Percentiles rank a stretch among this genome's conserved stretches.
Conservation (phyloP, 2,329 filamentous ascomycete species). For the Cladophialophora carrionii region DNA sequence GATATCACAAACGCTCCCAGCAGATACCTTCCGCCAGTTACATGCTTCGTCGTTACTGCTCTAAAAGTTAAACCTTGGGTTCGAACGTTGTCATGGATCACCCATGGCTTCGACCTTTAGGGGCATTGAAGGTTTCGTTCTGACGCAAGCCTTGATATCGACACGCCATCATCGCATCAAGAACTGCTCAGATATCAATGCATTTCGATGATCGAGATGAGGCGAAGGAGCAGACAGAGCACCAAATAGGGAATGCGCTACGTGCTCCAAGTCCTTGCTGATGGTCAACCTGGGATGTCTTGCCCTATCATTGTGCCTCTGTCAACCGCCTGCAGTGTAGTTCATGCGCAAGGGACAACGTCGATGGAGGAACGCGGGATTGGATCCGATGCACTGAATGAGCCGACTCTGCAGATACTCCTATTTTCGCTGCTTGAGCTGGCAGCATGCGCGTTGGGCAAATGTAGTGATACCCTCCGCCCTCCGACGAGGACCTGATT, state of each 20-base stretch:
- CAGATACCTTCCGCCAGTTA: conserved; percentile 9
- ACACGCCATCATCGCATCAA: background rate
- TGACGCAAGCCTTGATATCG: background rate
- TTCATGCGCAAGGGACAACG: background rate
- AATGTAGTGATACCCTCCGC: too few relatives aligned
- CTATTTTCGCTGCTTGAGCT: background rate
- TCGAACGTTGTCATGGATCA: background rate
- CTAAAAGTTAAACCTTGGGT: too few relatives aligned
- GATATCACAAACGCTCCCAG: conserved; percentile 9
- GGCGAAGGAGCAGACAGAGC: background rate
- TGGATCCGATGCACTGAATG: background rate
- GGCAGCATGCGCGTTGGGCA: background rate
- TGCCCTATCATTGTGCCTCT: background rate
- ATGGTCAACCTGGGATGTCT: background rate
- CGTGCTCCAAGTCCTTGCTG: background rate
- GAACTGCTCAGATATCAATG: background rate
- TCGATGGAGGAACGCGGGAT: background rate
- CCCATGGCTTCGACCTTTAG: background rate
- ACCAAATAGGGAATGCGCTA: background rate
- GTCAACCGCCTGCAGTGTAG: background rate
- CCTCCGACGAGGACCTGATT: background rate
- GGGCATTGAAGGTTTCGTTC: background rate
- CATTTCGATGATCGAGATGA: background rate
- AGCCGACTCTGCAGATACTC: too few relatives aligned
- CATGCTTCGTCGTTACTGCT: background rate